Evolutionary conservation across 805 yeast species (phyloP).

Genomic region (Candida insectorum): DNA sequence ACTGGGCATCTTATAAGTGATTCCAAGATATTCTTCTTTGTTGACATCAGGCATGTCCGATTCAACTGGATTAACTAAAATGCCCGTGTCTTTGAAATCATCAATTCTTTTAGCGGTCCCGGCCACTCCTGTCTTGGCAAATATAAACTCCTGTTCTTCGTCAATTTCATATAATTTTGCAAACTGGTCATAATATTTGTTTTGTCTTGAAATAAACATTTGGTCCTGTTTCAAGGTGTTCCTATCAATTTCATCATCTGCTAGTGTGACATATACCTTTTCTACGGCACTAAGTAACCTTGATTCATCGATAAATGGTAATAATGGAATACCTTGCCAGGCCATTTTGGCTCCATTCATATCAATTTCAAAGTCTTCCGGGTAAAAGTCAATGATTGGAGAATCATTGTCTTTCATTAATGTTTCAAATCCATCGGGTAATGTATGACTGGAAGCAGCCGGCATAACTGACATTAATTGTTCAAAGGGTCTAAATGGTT

Average conservation of each 20-base stretch:
- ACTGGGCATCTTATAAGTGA: slow-evolving; percentile 61
- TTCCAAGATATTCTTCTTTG: slow-evolving; percentile 36
- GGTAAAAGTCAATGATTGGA: slow-evolving; percentile 87
- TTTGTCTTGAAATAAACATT: slow-evolving; percentile 62
- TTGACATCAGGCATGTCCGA: slow-evolving; percentile 44
- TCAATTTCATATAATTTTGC: slow-evolving; percentile 37
- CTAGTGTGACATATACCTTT: slow-evolving; percentile 57
- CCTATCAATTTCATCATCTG: slow-evolving; percentile 66
- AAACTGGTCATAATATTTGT: slow-evolving; percentile 46
- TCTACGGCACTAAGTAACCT: slow-evolving; percentile 66
- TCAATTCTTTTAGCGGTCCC: slow-evolving; percentile 47
- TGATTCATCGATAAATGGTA: slow-evolving; percentile 88
- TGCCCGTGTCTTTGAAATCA: slow-evolving; percentile 32
- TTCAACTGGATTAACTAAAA: slow-evolving; percentile 44
- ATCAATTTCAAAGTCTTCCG: slow-evolving; percentile 82
- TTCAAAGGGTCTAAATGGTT: slow-evolving; percentile 86
- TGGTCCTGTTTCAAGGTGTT: slow-evolving; percentile 71
- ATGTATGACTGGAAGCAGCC: slow-evolving; percentile 83
- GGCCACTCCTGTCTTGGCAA: slow-evolving; percentile 52
- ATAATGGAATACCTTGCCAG: slow-evolving; percentile 90
- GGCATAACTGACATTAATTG: slow-evolving; percentile 95
- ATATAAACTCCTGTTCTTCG: slow-evolving; percentile 37
- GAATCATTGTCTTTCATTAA: slow-evolving; percentile 78
- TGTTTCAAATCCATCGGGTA: slow-evolving; percentile 78
- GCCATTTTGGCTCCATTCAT: slow-evolving; percentile 94